Conservation (phyloP, 2,329 filamentous ascomycete genomes). For the Penicillium sp. region DNA sequence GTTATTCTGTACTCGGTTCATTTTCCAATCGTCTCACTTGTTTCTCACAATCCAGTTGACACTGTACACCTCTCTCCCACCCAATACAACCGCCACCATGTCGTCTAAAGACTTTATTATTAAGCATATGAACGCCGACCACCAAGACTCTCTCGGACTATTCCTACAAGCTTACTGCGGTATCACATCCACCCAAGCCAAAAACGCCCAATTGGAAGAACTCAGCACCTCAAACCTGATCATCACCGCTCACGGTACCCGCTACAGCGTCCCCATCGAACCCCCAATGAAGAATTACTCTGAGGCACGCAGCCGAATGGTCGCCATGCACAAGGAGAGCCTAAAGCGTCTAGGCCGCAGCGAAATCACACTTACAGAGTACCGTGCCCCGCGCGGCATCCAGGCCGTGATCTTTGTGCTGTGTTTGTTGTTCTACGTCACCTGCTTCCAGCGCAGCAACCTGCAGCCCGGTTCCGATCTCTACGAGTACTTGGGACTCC, state of each 20-base stretch:
- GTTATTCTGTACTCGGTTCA: background rate
- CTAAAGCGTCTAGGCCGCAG: conserved; percentile 62
- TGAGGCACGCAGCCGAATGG: conserved; percentile 68
- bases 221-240: conserved; percentile 64
- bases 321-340: conserved; percentile 68
- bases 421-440: conserved; percentile 56
- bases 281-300: conserved; percentile 68
- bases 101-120: conserved; percentile 63
- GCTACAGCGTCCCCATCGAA: conserved; percentile 60
- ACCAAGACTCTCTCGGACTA: conserved; percentile 69
- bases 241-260: conserved; percentile 54
- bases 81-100: conserved; percentile 19
- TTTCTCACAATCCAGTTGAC: background rate
- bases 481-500: conserved; percentile 52
- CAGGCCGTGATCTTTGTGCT: conserved; percentile 57
- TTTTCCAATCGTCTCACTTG: background rate
- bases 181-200: conserved; percentile 57
- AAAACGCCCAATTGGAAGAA: conserved; percentile 63
- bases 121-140: conserved; percentile 84
- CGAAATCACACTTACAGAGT: conserved; percentile 56
- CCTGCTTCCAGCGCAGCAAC: conserved; percentile 51
- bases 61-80: background rate
- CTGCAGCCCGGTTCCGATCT: conserved; percentile 54
- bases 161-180: conserved; percentile 73
- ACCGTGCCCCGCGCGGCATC: conserved; percentile 50